Evolutionary conservation across 2,329 filamentous ascomycete genomes (phyloP).

Genomic region (Talaromyces verruculosus): DNA sequence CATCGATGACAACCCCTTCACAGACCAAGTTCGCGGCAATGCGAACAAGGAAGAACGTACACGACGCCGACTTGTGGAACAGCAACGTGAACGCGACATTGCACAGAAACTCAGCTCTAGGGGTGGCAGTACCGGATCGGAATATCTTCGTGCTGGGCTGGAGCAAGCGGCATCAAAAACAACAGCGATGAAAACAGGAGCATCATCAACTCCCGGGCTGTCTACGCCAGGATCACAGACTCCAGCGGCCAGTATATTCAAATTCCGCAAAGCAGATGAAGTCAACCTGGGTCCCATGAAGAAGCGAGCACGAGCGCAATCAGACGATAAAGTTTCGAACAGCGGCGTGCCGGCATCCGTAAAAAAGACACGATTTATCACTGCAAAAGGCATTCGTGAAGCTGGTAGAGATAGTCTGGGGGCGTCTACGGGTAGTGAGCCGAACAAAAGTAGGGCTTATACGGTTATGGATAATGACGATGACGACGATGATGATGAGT

Average conservation of each 20-base stretch:
- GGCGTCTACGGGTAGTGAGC: conserved; percentile 45
- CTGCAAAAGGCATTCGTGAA: conserved; percentile 73
- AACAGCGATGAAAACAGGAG: background rate
- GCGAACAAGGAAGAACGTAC: conserved; percentile 45
- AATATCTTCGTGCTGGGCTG: conserved; percentile 45
- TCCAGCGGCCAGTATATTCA: conserved; percentile 25
- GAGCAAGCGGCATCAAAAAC: conserved; percentile 25
- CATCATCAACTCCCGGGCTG: conserved; percentile 25
- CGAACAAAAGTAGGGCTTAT: conserved; percentile 12
- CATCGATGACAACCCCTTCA: conserved; percentile 43
- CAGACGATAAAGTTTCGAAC: conserved; percentile 29
- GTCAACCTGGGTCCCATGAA: conserved; percentile 42
- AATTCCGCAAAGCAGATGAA: conserved; percentile 34
- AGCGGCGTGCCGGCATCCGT: conserved; percentile 32
- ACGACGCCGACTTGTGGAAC: conserved; percentile 44
- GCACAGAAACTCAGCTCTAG: conserved; percentile 41
- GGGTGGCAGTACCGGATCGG: conserved; percentile 39
- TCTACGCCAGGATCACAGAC: background rate
- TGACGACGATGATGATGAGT: conserved; percentile 54
- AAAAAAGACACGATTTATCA: conserved; percentile 76
- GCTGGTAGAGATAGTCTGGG: conserved; percentile 73
- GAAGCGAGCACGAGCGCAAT: conserved; percentile 39
- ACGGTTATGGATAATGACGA: conserved; percentile 38
- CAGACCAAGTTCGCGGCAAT: conserved; percentile 40
- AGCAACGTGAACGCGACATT: conserved; percentile 48